These are phyloP conservation scores for Funneliformis geosporum DNA, from an alignment of 192 early-diverging fungal genomes.

Conservation along the genomic window DNA sequence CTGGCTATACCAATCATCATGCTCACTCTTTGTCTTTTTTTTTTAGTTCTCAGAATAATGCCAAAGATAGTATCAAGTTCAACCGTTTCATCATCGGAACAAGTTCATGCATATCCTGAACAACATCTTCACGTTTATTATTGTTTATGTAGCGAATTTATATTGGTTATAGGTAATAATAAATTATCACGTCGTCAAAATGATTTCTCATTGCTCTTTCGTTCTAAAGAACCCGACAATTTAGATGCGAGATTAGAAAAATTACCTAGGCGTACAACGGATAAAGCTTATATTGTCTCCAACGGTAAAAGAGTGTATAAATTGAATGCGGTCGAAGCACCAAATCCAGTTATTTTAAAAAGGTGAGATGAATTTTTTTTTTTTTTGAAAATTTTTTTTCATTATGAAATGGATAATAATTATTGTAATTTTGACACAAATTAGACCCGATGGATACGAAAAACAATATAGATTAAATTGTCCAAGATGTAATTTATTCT, in stretches of 20 bases:
- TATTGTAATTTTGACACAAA: background rate
- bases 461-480: constrained; percentile 41
- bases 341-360: constrained; percentile 29
- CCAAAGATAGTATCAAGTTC: constrained; percentile 63
- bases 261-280: constrained; percentile 52
- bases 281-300: constrained; percentile 50
- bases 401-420: background rate
- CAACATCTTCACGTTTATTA: constrained; percentile 59
- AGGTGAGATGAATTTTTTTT: constrained; percentile 6
- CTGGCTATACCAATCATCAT: too few relatives aligned
- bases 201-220: too few relatives aligned
- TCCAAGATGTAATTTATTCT: constrained; percentile 50
- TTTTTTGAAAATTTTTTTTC: background rate
- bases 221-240: background rate
- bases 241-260: constrained; percentile 37
- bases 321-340: constrained; percentile 46
- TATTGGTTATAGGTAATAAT: constrained; percentile 55
- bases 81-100: constrained; percentile 59
- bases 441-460: constrained; percentile 33
- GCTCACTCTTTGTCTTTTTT: background rate
- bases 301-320: constrained; percentile 58
- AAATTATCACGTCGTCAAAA: background rate
- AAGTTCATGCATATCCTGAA: constrained; percentile 39
- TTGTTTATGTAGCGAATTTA: constrained; percentile 62
- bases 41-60: constrained; percentile 37